Evolutionary conservation across 2,329 filamentous ascomycete genomes (phyloP).

Genomic region (Cadophora sp.): DNA sequence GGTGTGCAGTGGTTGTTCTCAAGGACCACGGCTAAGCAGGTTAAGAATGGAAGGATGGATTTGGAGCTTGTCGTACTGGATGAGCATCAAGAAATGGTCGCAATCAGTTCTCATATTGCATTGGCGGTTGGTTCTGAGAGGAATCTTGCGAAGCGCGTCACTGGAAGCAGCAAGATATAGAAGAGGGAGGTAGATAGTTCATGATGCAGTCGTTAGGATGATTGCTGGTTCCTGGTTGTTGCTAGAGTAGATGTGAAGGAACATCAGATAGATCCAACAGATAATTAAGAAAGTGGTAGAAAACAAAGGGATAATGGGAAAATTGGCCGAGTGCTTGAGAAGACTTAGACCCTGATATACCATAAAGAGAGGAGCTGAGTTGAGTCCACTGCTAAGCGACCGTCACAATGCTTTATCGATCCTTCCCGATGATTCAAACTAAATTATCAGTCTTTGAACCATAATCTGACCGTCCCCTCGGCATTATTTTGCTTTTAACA

Average conservation of each 20-base stretch:
- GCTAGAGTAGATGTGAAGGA: not conserved
- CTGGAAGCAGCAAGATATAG: constrained; percentile 34
- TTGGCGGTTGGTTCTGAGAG: constrained; percentile 68
- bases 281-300: not conserved
- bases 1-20: constrained; percentile 78
- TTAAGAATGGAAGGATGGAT: constrained; percentile 77
- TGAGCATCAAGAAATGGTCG: constrained; percentile 67
- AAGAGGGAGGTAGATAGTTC: not conserved
- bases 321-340: too few relatives aligned
- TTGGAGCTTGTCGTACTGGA: constrained; percentile 74
- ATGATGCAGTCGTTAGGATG: not conserved
- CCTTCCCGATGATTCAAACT: too few relatives aligned
- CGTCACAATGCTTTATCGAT: too few relatives aligned
- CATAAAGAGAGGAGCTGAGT: too few relatives aligned
- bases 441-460: too few relatives aligned
- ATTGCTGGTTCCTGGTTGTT: too few relatives aligned
- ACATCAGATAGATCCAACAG: not conserved
- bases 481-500: too few relatives aligned
- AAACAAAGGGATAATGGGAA: too few relatives aligned
- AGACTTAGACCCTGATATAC: too few relatives aligned
- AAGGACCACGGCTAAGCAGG: constrained; percentile 68
- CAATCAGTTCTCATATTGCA: constrained; percentile 71
- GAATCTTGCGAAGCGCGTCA: constrained; percentile 53
- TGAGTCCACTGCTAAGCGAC: too few relatives aligned
- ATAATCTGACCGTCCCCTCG: too few relatives aligned